Conservation (phyloP, 768 basidiomycete species). For the Lactarius tabidus region DNA sequence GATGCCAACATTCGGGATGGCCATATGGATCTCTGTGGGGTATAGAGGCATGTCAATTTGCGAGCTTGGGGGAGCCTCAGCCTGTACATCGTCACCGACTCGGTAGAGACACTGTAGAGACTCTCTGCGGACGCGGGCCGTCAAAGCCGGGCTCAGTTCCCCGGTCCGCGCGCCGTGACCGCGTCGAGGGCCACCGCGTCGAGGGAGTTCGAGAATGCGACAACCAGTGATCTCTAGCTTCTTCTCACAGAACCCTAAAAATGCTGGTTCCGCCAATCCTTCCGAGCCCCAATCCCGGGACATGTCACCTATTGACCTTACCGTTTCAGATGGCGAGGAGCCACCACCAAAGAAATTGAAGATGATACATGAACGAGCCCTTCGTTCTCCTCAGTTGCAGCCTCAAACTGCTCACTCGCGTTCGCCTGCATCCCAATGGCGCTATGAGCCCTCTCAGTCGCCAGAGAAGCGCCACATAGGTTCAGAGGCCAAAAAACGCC, state of each 20-base stretch:
- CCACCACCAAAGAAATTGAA: slow-evolving; percentile 20
- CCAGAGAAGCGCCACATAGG: slow-evolving; percentile 13
- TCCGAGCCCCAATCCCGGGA: slow-evolving; percentile 4
- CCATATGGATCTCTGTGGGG: neutral
- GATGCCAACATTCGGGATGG: slow-evolving; percentile 2
- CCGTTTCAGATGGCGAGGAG: slow-evolving; percentile 22
- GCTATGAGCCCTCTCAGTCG: slow-evolving; percentile 18
- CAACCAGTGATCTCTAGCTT: slow-evolving; percentile 25
- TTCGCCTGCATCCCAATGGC: slow-evolving; percentile 19
- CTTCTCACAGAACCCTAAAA: slow-evolving; percentile 11
- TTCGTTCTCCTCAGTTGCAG: slow-evolving; percentile 3
- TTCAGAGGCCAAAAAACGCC: slow-evolving; percentile 15
- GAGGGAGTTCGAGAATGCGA: slow-evolving; percentile 11
- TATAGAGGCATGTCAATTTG: neutral
- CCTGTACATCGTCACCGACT: neutral
- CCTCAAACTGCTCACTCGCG: neutral
- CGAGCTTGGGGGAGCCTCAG: neutral
- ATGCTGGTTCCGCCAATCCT: neutral
- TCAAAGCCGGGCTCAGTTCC: neutral
- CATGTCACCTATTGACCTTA: slow-evolving; percentile 23
- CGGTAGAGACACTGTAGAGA: neutral
- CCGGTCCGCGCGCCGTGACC: neutral
- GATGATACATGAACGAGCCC: neutral
- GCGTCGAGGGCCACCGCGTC: neutral
- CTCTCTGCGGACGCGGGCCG: neutral